Evolutionary conservation across 805 yeast species (phyloP).

Genomic region (Scheffersomyces lignosus): DNA sequence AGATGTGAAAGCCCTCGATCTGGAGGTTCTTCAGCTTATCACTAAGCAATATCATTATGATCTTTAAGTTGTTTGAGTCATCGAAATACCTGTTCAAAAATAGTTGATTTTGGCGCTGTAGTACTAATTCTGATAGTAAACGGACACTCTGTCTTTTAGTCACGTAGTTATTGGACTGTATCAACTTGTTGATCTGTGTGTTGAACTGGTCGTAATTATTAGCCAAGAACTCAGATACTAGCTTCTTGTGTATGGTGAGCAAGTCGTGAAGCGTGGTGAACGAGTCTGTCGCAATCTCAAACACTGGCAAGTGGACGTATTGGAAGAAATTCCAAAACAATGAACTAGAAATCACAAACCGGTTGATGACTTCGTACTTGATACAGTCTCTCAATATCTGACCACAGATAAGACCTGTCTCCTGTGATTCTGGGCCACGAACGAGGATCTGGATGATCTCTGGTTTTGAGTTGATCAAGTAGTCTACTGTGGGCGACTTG

Average conservation of each 20-base stretch:
- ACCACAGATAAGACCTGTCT: slow-evolving; percentile 72
- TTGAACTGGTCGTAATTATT: slow-evolving; percentile 60
- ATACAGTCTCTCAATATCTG: slow-evolving; percentile 82
- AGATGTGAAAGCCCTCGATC: slow-evolving; percentile 87
- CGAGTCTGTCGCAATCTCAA: slow-evolving; percentile 90
- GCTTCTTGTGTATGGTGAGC: slow-evolving; percentile 64
- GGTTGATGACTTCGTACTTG: slow-evolving; percentile 69
- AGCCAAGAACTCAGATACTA: slow-evolving; percentile 70
- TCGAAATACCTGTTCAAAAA: slow-evolving; percentile 78
- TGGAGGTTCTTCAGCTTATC: slow-evolving; percentile 90
- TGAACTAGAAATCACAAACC: slow-evolving; percentile 57
- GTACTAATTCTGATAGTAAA: slow-evolving; percentile 68
- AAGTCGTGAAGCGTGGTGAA: slow-evolving; percentile 74
- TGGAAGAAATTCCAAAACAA: slow-evolving; percentile 81
- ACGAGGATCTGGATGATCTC: slow-evolving; percentile 62
- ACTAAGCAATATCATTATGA: slow-evolving; percentile 81
- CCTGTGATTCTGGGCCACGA: slow-evolving; percentile 71
- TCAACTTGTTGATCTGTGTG: slow-evolving; percentile 61
- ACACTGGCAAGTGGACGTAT: slow-evolving; percentile 71
- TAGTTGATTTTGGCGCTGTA: slow-evolving; percentile 66
- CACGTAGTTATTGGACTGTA: slow-evolving; percentile 81
- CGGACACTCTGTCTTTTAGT: slow-evolving; percentile 89
- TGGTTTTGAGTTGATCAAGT: slow-evolving; percentile 61
- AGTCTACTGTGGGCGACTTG: slow-evolving; percentile 85
- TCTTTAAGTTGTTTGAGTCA: slow-evolving; percentile 77